Base-by-base conservation (phyloP, 2,329 filamentous ascomycete species). In the Claviceps paspali region DNA sequence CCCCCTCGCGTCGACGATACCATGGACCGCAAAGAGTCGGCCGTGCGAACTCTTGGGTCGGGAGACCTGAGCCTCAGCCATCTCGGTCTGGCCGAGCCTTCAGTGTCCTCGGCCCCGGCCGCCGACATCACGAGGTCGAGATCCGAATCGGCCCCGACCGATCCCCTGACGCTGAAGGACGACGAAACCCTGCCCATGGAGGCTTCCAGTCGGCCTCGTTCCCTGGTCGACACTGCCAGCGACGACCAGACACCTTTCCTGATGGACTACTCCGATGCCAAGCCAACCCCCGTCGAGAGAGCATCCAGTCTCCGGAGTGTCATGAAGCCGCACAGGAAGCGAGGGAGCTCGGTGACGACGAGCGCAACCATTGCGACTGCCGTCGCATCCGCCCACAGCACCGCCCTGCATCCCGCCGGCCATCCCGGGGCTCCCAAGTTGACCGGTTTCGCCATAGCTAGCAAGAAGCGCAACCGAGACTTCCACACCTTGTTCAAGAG, bases 401-500 rank as follows among this genome's bases (percentile, higher is more conserved):
- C 79, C 4, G 57, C 87, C n/a, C 74, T 74, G 12, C 73, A 80
- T 46, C 73, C 80, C 11, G 64, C 64, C 21, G 64, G 67, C 28
- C 65, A 63, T 41, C 52, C 68, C 12, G 72, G 70, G 46, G 70
- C 74, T 5, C 81, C 83, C 31, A 86, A 87, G 45, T 67, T 93
- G 45, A 94, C 88, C 4, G 91, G 91, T 0, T 98, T 98, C 55
- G 88, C 91, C 35, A 86, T 96, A 45, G 91, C 91, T 34, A 92
- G 83, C 55, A 93, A 92, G 57, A 95, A 91, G 62, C 76, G 92
- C 39, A 98, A 98, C 59, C 76, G 85, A 34, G 91, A 96, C 52
- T 98, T 96, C 50, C 91, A 98, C 56, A 73, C 73, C 41, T 63
- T 94, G 2, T 98, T 98, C 66, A 82, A 91, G 59, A 96, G 87